Evolutionary conservation across 108 stramenopile species (phyloP), one percentile per base, ranked within the genome.

Genomic region (Mediolabrus comicus): DNA sequence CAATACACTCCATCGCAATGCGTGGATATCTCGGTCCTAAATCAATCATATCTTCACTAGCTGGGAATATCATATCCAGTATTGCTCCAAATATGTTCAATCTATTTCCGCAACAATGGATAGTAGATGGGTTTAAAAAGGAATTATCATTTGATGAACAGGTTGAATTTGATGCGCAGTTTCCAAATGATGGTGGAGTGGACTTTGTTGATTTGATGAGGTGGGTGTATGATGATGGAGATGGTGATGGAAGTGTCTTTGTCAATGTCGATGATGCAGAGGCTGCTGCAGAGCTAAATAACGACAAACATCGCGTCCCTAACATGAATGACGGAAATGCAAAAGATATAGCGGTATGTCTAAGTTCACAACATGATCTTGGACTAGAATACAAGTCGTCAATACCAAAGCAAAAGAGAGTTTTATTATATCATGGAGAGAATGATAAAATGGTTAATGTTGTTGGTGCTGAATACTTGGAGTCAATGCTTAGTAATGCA

Each of bases 321-420:
- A 28, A 46, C 38, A 36, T 17, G 13, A 62, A 62, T 13, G 70
- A 62, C 28, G 70, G 70, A 3, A 38, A 71, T 38, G 49, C 51
- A 12, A 62, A 62, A 4, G 70, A 71, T 12, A 71, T 71, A 62
- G 41, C 70, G 11, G 70, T 71, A 8, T 71, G 70, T 24, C 52
- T 71, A 25, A 71, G 56, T 34, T 62, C 70, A 35, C 70, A 71
- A 35, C 39, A 71, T 54, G 60, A 71, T 10, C 70, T 71, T 32
- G 60, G 70, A 16, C 11, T 71, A 13, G 27, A 53, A 17, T 71
- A 71, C 10, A 54, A 61, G 12, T 36, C 33, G 1, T 38, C 35
- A 11, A 51, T 71, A 4, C 70, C 70, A 2, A 31, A 19, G 25
- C 70, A 62, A 29, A 61, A 36, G 60, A n/a, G 61, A 39, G 60